Evolutionary conservation across 371 early-diverging fungal species (phyloP), one percentile per base, ranked within the genome.

Genomic region (Syncephalastrum monosporum): DNA sequence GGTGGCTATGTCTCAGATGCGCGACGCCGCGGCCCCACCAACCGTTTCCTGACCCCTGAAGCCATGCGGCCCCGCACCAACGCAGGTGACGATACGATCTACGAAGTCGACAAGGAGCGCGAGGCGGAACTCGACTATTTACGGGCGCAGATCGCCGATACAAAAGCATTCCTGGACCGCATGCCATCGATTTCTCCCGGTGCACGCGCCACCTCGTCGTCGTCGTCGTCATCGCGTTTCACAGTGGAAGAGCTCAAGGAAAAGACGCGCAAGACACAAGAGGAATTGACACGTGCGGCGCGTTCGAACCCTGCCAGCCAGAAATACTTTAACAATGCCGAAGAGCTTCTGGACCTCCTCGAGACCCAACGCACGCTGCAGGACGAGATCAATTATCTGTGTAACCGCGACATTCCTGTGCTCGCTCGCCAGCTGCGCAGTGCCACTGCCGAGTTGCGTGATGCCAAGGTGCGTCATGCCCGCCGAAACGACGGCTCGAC

Each of bases 1-100:
- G 43, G 49, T 29, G 83, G 77, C 3, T 86, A 86, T 53, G 78
- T 83, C 3, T 84, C 85, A 1, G 78, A 73, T 24, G 74, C 85
- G 7, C 75, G 87, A 5, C 61, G 80, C 62, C 72, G 61, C 54
- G 71, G 72, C 0, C 64, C 44, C 24, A 54, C 56, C 12, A 59
- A 56, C 19, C 53, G 57, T 12, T 58, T 47, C 15, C 15, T 21
- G 33, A 43, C 61, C 4, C 15, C 61, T 5, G n/a, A 56, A 4
- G 58, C 58, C 15, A 27, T 49, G 15, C 55, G 49, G 24, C 41
- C 53, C 10, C 19, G 53, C 25, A 43, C 33, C 16, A 61, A 57
- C 25, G 55, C 47, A 3, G 59, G 63, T 43, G 29, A 53, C 17
- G 55, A 60, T 24, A 42, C 59, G 17, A 61, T 55, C 1, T 56